Conservation (phyloP, 805 yeast genomes). For the Wickerhamomyces bovis region DNA sequence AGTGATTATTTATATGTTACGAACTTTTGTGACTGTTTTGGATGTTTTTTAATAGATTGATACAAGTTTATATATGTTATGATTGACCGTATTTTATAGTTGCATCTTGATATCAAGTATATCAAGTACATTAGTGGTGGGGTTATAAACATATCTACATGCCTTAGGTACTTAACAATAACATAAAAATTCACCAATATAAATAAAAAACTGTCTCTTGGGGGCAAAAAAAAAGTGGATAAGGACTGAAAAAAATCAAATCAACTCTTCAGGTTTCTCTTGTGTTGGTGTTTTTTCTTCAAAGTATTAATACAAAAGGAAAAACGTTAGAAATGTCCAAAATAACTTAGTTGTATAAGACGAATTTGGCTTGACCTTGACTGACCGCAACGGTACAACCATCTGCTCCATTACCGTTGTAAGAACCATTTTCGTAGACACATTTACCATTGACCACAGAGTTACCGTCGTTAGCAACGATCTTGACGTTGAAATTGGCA, state of each 20-base stretch:
- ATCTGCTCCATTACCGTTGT: constrained; percentile 58
- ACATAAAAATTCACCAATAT: not conserved
- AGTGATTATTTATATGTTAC: not conserved
- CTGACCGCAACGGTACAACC: constrained; percentile 76
- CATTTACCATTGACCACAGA: constrained; percentile 64
- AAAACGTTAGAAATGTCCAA: not conserved
- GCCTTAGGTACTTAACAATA: not conserved
- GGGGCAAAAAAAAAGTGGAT: too few relatives aligned
- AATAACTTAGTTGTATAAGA: constrained; percentile 32
- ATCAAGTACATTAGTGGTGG: too few relatives aligned
- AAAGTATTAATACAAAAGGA: not conserved
- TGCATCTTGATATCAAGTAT: too few relatives aligned
- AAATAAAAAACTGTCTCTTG: not conserved
- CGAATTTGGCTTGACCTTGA: constrained; percentile 55
- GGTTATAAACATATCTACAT: not conserved
- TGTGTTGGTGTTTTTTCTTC: not conserved
- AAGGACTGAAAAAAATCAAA: not conserved
- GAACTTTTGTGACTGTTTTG: too few relatives aligned
- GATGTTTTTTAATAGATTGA: not conserved
- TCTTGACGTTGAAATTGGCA: constrained; percentile 66
- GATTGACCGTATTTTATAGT: not conserved
- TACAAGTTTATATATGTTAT: too few relatives aligned
- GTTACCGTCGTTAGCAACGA: constrained; percentile 59
- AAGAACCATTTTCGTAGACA: constrained; percentile 70
- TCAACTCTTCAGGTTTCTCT: not conserved